These are phyloP conservation scores for Phytopythium aichiense DNA, from an alignment of 352 stramenopile genomes.

Conservation along the genomic window DNA sequence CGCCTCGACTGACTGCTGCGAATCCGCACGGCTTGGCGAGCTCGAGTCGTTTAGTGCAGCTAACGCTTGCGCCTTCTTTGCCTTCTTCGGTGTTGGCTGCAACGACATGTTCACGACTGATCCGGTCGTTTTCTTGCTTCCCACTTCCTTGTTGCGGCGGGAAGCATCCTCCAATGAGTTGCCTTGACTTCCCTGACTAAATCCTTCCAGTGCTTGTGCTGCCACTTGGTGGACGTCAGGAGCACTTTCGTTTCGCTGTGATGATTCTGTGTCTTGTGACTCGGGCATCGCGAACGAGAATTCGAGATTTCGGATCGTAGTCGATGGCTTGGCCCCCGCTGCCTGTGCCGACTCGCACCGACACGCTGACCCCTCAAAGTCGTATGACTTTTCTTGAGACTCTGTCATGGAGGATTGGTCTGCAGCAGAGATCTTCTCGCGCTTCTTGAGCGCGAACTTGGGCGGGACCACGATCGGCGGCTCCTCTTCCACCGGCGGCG, in stretches of 20 bases:
- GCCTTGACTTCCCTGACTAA: not conserved
- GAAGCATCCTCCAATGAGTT: not conserved
- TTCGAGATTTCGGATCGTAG: constrained; percentile 51
- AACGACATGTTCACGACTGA: not conserved
- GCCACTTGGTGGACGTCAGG: constrained; percentile 24
- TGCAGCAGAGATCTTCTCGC: constrained; percentile 14
- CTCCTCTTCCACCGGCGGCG: not conserved
- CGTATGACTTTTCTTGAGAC: constrained; percentile 32
- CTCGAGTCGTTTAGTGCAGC: not conserved
- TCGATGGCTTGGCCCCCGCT: constrained; percentile 12
- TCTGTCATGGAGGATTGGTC: constrained; percentile 12
- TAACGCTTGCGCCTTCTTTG: not conserved
- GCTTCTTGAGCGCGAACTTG: constrained; percentile 25
- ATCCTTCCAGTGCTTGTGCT: constrained; percentile 19
- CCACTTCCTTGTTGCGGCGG: not conserved
- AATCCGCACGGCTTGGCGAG: not conserved
- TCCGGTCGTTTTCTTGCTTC: not conserved
- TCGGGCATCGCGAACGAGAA: constrained; percentile 61
- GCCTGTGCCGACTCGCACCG: constrained; percentile 3
- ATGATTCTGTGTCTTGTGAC: constrained; percentile 48
- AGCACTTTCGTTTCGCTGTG: constrained; percentile 29
- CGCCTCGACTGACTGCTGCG: constrained; percentile 2
- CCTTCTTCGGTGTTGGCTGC: constrained; percentile 3
- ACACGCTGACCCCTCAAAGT: constrained; percentile 27
- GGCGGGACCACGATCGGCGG: constrained; percentile 3